These are phyloP conservation scores for Saccharomycopsis javanensis DNA, from an alignment of 805 yeast genomes.

Conservation along the genomic window DNA sequence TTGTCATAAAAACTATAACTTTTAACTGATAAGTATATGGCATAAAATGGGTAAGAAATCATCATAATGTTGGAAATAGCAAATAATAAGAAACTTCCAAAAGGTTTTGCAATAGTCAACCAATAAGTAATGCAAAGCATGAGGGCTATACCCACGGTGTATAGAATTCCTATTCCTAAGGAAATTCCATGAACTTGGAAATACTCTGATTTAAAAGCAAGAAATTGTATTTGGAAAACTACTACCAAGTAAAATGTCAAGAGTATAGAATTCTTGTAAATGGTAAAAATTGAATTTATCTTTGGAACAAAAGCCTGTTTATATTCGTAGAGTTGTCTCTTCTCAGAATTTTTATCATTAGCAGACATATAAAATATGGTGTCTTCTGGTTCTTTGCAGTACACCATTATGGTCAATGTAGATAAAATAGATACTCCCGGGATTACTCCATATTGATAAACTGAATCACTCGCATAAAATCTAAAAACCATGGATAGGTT, in stretches of 20 bases:
- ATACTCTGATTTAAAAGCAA: not conserved
- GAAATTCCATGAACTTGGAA: not conserved
- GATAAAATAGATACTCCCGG: constrained; percentile 10
- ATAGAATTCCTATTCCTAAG: not conserved
- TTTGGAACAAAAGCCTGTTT: not conserved
- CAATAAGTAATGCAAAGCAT: not conserved
- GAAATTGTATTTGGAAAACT: constrained; percentile 9
- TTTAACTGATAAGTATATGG: not conserved
- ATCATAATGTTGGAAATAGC: not conserved
- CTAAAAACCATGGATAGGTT: constrained; percentile 5
- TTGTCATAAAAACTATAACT: not conserved
- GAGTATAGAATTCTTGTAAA: not conserved
- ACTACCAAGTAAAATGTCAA: constrained; percentile 1
- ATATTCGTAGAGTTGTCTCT: not conserved
- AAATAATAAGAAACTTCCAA: not conserved
- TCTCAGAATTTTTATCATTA: not conserved
- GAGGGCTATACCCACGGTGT: not conserved
- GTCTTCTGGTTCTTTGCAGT: not conserved
- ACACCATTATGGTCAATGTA: not conserved
- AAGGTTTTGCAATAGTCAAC: not conserved
- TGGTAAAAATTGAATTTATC: not conserved
- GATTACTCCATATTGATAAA: constrained; percentile 5
- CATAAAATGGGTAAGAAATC: not conserved
- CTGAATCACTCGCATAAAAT: constrained; percentile 1
- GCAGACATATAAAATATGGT: not conserved